Base-by-base conservation (phyloP, 2,329 filamentous ascomycete genomes). In the Phialophora macrospora region DNA sequence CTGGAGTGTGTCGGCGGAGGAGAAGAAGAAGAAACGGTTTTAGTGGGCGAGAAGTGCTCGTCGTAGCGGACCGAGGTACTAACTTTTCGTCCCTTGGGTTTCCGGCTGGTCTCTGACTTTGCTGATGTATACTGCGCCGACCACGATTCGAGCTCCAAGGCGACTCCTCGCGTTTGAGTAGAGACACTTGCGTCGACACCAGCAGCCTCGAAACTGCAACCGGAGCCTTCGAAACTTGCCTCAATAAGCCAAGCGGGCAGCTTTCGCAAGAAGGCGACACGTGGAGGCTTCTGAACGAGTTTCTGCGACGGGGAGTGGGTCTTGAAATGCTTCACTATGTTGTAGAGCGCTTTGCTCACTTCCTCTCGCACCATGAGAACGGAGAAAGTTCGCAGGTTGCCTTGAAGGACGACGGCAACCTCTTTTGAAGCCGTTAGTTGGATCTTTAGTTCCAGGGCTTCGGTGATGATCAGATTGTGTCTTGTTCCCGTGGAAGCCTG, bases 291-390 rank as follows among this genome's bases (percentile, higher is more conserved):
- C 9, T 54, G 34, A 11, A 48, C 55, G 44, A 84, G 80, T 74
- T 86, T 89, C 65, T 87, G 86, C 2, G 88, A 85, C 68, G 90
- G 84, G 9, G 90, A 84, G 67, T 91, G 87, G 32, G 87, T 87
- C 52, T 89, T 87, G 60, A 97, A 83, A 74, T 98, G 93, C 49
- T 88, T 87, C 14, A 97, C 87, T 68, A 99, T 97, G 75, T 98
- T 92, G 26, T 91, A 91, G 34, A 99, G 84, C 24, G 95, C 96
- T 73, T 96, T 90, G 61, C 90, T 95, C 65, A 99, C 97, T 74
- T 99, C 95, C 5, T 92, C 89, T 24, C 94, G 88, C 8, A 97
- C 89, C 83, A 99, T 89, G 74, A 93, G 95, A 56, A 97, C 84
- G 1, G 92, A 91, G 70, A 96, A 93, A 0, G 92, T 96, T 74